Evolutionary conservation across 768 basidiomycete genomes (phyloP).

Genomic region (Asterophora parasitica): DNA sequence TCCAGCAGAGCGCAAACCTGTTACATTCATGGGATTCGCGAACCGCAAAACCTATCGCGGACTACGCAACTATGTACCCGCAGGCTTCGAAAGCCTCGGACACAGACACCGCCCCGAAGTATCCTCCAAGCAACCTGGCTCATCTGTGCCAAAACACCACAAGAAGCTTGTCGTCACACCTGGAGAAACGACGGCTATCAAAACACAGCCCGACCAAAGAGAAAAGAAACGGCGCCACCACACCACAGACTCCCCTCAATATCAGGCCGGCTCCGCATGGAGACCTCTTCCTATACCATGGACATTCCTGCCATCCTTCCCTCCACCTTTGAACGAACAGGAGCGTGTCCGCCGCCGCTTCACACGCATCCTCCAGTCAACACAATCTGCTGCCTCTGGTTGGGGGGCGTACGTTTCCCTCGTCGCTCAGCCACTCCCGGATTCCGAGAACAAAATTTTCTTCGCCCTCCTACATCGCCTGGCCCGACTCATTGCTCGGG

Average conservation of each 20-base stretch:
- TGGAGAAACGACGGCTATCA: too few species aligned
- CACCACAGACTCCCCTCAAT: conserved; percentile 9
- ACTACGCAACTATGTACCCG: background rate
- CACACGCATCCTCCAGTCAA: conserved; percentile 17
- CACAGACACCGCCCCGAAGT: background rate
- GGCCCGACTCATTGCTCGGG: conserved; percentile 49
- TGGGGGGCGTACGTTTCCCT: conserved; percentile 41
- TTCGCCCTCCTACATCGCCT: conserved; percentile 57
- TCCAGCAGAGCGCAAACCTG: background rate
- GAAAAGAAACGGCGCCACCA: background rate
- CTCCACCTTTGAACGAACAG: conserved; percentile 4
- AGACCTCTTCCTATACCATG: conserved; percentile 11
- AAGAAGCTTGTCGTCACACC: too few species aligned
- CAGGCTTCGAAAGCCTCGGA: conserved; percentile 1
- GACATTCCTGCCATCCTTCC: background rate
- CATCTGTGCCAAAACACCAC: background rate
- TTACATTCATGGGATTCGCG: background rate
- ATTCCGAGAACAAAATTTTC: conserved; percentile 26
- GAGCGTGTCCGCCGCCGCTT: conserved; percentile 13
- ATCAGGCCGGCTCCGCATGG: conserved; percentile 26
- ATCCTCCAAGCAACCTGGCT: background rate
- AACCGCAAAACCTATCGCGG: background rate
- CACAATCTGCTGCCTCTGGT: conserved; percentile 22
- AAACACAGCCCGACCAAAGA: background rate
- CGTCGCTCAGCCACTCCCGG: conserved; percentile 22